These are phyloP conservation scores for Udeniomyces megalosporus DNA, from an alignment of 768 basidiomycete species.

Conservation along the genomic window DNA sequence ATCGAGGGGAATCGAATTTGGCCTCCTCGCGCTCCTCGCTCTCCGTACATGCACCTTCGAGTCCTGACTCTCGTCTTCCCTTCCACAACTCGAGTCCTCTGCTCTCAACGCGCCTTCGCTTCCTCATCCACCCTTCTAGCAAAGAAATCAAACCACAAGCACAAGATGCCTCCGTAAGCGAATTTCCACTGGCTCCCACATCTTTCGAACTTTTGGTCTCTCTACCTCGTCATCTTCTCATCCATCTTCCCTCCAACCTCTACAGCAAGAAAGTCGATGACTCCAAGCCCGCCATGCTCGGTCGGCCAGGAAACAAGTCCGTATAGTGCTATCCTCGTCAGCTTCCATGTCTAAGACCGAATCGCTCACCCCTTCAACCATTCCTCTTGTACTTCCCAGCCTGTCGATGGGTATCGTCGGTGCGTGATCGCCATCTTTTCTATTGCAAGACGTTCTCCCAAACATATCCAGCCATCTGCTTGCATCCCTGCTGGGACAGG, in stretches of 20 bases:
- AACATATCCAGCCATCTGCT: no score
- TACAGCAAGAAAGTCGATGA: conserved; percentile 49
- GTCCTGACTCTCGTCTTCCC: no score
- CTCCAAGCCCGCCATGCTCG: conserved; percentile 65
- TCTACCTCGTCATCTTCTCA: background rate
- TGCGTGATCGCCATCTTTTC: conserved; percentile 34
- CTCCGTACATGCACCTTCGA: no score
- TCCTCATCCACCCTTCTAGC: no score
- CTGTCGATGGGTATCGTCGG: conserved; percentile 92
- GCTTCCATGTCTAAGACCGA: background rate
- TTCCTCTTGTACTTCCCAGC: background rate
- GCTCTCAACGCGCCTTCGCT: no score
- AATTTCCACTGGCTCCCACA: no score
- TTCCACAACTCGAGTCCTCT: no score
- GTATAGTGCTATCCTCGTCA: background rate
- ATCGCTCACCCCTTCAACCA: no score
- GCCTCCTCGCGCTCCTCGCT: no score
- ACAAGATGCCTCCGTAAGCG: background rate
- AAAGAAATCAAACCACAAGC: background rate
- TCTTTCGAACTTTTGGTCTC: background rate
- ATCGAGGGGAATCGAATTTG: no score
- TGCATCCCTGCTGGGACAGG: no score
- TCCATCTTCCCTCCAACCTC: background rate
- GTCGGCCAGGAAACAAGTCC: conserved; percentile 75
- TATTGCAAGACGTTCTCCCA: no score